A percentile compares a stretch with the other conserved stretches of the same genome.
Conservation (phyloP, 2,329 filamentous ascomycete genomes). For the Alternaria sp. region DNA sequence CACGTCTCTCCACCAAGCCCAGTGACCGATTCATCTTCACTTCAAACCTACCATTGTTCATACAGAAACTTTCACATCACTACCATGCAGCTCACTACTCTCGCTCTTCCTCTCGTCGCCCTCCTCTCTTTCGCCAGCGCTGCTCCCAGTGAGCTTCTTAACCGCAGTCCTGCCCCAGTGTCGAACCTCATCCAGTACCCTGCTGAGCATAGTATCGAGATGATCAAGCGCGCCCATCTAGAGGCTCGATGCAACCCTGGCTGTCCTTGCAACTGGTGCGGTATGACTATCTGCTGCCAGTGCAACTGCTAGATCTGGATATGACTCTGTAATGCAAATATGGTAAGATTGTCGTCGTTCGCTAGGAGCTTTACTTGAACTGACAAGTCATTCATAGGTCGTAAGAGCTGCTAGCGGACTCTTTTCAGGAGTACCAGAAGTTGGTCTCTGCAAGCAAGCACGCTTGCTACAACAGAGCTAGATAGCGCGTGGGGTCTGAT, state of each 20-base stretch:
- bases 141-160: conserved; percentile 3
- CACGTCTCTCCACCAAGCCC: background rate
- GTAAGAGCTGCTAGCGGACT: background rate
- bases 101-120: conserved; percentile 1
- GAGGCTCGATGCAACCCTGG: conserved; percentile 10
- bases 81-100: conserved; percentile 10
- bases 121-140: conserved; percentile 11
- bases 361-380: background rate
- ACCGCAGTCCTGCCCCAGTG: conserved; percentile 1
- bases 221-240: conserved; percentile 12
- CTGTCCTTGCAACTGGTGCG: conserved; percentile 16
- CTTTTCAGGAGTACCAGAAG: background rate
- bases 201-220: conserved; percentile 11
- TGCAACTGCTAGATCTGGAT: conserved; percentile 4
- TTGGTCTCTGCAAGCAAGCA: background rate
- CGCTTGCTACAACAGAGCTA: background rate
- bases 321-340: background rate
- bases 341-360: background rate
- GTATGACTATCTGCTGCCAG: conserved; percentile 18
- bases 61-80: background rate
- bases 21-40: background rate
- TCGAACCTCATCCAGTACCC: conserved; percentile 8
- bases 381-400: background rate
- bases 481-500: background rate
- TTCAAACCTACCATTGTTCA: background rate